A percentile compares a stretch with the other conserved stretches of the same genome.
These are phyloP conservation scores for Colletotrichum sp. DNA, from an alignment of 2,329 filamentous ascomycete species.

Conservation along the genomic window DNA sequence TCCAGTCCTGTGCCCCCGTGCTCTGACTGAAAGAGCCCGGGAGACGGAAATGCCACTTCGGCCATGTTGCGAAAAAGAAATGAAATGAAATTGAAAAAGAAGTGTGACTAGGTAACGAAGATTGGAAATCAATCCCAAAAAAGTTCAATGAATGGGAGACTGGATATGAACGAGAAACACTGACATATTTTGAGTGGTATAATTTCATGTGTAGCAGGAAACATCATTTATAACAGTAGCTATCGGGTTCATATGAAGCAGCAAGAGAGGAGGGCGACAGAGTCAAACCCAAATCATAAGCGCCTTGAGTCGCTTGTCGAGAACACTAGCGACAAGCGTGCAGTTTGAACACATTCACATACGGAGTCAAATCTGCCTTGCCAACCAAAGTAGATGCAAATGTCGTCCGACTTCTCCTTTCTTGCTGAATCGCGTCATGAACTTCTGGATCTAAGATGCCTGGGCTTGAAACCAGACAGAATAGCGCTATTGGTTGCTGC, in stretches of 20 bases:
- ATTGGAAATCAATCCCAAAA: not conserved
- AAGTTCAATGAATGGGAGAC: not conserved
- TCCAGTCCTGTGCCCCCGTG: not conserved
- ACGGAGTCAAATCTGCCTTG: not conserved
- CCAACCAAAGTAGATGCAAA: not conserved
- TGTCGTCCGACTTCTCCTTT: not conserved
- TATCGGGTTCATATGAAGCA: not conserved
- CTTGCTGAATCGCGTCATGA: not conserved
- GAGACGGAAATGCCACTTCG: not conserved
- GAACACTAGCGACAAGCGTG: not conserved
- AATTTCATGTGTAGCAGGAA: not conserved
- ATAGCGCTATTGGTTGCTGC: not conserved
- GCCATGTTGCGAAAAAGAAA: not conserved
- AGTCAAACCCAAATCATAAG: not conserved
- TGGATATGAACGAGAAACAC: not conserved
- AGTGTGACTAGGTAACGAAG: accelerated
- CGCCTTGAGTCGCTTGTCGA: not conserved
- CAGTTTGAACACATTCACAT: not conserved
- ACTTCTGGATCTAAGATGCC: not conserved
- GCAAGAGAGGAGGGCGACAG: not conserved
- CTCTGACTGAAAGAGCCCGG: not conserved
- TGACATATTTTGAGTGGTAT: not conserved
- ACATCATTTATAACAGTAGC: not conserved
- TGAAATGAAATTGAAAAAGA: accelerated
- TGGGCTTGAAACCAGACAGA: not conserved